Conservation (phyloP, 345 rosid species). For the Salix viminalis region DNA sequence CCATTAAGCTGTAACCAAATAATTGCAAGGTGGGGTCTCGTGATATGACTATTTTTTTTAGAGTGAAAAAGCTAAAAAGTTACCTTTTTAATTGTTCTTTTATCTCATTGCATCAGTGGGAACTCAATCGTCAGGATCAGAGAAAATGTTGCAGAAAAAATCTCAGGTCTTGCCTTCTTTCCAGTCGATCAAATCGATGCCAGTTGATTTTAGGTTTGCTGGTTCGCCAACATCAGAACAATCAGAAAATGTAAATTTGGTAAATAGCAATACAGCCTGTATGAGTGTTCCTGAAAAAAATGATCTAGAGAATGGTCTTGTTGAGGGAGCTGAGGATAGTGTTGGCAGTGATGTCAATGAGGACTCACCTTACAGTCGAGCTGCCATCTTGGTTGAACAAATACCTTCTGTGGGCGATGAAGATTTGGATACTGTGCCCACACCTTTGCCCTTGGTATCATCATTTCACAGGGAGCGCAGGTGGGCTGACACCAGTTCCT, state of each 20-base stretch:
- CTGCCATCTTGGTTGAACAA: slow-evolving; percentile 36
- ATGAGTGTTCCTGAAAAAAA: slow-evolving; percentile 43
- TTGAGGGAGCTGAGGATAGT: slow-evolving; percentile 30
- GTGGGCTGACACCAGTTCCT: slow-evolving; percentile 77
- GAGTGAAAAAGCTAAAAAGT: slow-evolving; percentile 33
- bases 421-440: slow-evolving; percentile 41
- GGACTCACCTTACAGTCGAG: slow-evolving; percentile 74
- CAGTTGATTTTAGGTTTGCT: slow-evolving; percentile 55
- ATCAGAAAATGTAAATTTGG: slow-evolving; percentile 24
- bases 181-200: slow-evolving; percentile 65
- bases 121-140: slow-evolving; percentile 36
- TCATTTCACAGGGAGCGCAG: slow-evolving; percentile 45
- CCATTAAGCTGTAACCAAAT: slow-evolving; percentile 41
- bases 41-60: slow-evolving; percentile 40
- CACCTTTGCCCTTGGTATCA: slow-evolving; percentile 47
- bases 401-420: slow-evolving; percentile 43
- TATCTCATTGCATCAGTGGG: slow-evolving; percentile 26
- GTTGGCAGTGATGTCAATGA: slow-evolving; percentile 36
- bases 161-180: slow-evolving; percentile 45
- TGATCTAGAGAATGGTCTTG: slow-evolving; percentile 30
- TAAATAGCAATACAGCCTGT: slow-evolving; percentile 12
- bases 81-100: slow-evolving; percentile 30
- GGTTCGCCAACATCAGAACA: slow-evolving; percentile 45
- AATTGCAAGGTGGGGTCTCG: slow-evolving; percentile 51
- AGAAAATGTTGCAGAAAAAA: slow-evolving; percentile 52